Base-by-base conservation (phyloP, 352 stramenopile species). In the Globisporangium megalacanthum region DNA sequence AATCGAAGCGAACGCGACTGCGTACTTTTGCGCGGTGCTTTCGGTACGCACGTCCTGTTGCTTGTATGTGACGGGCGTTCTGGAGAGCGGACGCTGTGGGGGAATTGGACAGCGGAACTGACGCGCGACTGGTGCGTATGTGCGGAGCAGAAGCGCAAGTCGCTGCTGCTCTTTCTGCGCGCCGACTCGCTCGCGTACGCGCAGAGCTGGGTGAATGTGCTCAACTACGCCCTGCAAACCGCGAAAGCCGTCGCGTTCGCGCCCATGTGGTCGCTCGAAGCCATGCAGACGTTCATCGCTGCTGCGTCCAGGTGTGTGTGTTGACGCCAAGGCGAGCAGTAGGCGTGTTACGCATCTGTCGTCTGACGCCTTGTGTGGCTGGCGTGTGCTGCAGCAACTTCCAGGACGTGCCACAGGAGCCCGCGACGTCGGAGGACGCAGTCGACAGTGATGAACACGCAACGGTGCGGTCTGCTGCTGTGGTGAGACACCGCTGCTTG, bases 201-300 rank as follows among this genome's bases (percentile, higher is more conserved):
- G 7, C 83, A 58, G 20, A 72, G 63, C 19, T 94, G 84, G 84
- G 84, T 92, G 31, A 88, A 79, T 48, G 77, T 86, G 51, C 77
- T 94, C 49, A 91, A 90, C 49, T 85, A 86, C 31, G 82, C 82
- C 13, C 72, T 92, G 35, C 73, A 89, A 54, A 86, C 82, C 11
- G 79, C 76, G 9, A 89, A 90, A 55, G 68, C 65, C 0, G 64
- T 89, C 6, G 67, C 83, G 39, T 94, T 88, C 58, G 62, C 76
- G 13, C 72, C 74, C 35, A 69, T 68, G 49, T 94, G 84, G 84
- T 75, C 79, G 6, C 52, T 77, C 6, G 80, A 92, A 19, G 86
- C 77, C 49, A 83, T 91, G 54, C 79, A 92, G 47, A 82, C 69
- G 13, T 92, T 92, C 49, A 86, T 88, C 49, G 72, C 77, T 1